A percentile compares a stretch with the other conserved stretches of the same genome.
Conservation (phyloP, 140 eudicot genomes). For the Flaveria floridana region DNA sequence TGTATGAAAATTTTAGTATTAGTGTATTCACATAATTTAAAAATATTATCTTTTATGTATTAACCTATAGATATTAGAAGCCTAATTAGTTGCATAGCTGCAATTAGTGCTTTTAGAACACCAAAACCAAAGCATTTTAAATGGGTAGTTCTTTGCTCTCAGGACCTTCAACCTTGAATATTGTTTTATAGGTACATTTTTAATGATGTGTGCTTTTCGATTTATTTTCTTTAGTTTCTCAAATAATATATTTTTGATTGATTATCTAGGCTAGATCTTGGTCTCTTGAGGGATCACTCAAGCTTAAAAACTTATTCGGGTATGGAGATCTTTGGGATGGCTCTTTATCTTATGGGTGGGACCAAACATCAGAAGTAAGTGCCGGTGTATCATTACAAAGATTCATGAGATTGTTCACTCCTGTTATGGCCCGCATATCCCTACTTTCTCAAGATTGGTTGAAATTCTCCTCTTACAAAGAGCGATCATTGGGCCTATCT, state of each 20-base stretch:
- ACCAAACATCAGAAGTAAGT: conserved; percentile 76
- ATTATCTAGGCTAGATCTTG: conserved; percentile 78
- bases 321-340: conserved; percentile 90
- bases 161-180: background rate
- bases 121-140: background rate
- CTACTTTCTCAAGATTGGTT: conserved; percentile 90
- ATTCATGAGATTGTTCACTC: conserved; percentile 56
- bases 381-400: conserved; percentile 79
- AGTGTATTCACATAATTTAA: background rate
- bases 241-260: conserved; percentile 14
- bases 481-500: conserved; percentile 66
- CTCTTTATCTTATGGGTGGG: conserved; percentile 81
- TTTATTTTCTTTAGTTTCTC: conserved; percentile 15
- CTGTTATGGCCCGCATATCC: conserved; percentile 72
- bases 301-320: conserved; percentile 78
- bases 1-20: background rate
- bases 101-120: background rate
- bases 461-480: conserved; percentile 82
- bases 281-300: conserved; percentile 76
- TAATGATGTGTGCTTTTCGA: conserved; percentile 8
- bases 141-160: background rate
- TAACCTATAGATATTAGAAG: background rate
- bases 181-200: background rate
- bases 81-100: background rate
- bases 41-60: background rate